Evolutionary conservation across 345 rosid genomes (phyloP).

Genomic region (Euphorbia peplus): DNA sequence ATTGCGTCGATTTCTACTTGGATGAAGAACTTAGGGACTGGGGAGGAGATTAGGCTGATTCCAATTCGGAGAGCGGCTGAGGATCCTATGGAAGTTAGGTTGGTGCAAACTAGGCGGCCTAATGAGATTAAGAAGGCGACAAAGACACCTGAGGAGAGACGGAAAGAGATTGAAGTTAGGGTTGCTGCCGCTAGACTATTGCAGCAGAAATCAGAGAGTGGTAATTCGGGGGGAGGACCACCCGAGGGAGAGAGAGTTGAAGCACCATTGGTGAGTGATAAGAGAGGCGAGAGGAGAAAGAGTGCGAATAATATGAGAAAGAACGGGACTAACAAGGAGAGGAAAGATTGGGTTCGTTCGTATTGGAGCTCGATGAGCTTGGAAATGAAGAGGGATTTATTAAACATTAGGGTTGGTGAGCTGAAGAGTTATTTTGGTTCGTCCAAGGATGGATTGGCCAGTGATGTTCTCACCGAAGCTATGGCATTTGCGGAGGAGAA

Average conservation of each 20-base stretch:
- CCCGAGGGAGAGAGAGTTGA: conserved; percentile 45
- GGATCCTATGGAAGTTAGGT: conserved; percentile 86
- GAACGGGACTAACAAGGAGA: conserved; percentile 50
- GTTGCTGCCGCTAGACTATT: conserved; percentile 83
- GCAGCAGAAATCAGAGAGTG: conserved; percentile 75
- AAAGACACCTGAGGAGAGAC: conserved; percentile 81
- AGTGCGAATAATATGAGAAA: conserved; percentile 47
- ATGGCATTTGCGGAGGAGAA: conserved; percentile 50
- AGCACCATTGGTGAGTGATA: conserved; percentile 41
- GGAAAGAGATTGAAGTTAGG: conserved; percentile 95
- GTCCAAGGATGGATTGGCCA: conserved; percentile 54
- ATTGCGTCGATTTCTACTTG: conserved; percentile 68
- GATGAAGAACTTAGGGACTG: conserved; percentile 82
- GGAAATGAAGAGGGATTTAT: conserved; percentile 57
- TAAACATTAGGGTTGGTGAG: conserved; percentile 57
- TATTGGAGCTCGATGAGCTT: conserved; percentile 70
- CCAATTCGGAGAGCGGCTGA: conserved; percentile 67
- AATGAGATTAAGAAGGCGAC: conserved; percentile 92
- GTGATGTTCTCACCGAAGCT: conserved; percentile 60
- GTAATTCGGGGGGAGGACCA: conserved; percentile 26
- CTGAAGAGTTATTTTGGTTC: conserved; percentile 56
- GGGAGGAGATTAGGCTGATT: conserved; percentile 78
- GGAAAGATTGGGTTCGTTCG: conserved; percentile 56
- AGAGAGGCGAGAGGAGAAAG: conserved; percentile 75
- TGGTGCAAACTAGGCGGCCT: conserved; percentile 68